Percentiles rank a stretch among this genome's conserved stretches.
Conservation (phyloP, 148 eudicot genomes). For the Diospyros lotus region DNA sequence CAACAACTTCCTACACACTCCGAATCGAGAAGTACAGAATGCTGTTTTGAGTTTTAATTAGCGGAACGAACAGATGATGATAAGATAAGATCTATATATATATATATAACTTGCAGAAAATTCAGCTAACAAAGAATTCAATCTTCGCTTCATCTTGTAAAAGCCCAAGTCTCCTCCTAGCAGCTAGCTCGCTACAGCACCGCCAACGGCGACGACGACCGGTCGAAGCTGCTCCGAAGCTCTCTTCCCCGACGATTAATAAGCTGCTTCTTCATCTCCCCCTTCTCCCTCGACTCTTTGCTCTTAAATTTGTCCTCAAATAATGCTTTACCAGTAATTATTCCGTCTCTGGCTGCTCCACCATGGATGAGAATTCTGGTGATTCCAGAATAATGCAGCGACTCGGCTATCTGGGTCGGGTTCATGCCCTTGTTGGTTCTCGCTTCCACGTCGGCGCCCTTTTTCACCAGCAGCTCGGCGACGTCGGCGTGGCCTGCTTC, state of each 20-base stretch:
- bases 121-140: too few species aligned
- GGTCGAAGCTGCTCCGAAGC: conserved; percentile 18
- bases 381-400: conserved; percentile 37
- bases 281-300: background rate
- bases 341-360: conserved; percentile 21
- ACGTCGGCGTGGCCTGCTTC: conserved; percentile 47
- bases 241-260: conserved; percentile 16
- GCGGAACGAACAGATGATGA: too few species aligned
- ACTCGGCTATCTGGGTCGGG: conserved; percentile 37
- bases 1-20: too few species aligned
- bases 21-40: too few species aligned
- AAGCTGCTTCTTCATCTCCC: conserved; percentile 16
- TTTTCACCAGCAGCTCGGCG: conserved; percentile 40
- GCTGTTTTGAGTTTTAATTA: too few species aligned
- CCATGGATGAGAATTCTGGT: conserved; percentile 33
- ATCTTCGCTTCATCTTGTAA: too few species aligned
- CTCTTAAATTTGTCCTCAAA: conserved; percentile 10
- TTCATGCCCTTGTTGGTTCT: conserved; percentile 35
- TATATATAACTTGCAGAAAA: too few species aligned
- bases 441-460: conserved; percentile 38
- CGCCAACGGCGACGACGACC: conserved; percentile 12
- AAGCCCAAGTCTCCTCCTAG: too few species aligned
- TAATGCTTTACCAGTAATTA: background rate
- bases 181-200: background rate
- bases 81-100: too few species aligned